phyloP scores from a whole-genome alignment of 257 asterid genomes.

The Capsicum baccatum region DNA sequence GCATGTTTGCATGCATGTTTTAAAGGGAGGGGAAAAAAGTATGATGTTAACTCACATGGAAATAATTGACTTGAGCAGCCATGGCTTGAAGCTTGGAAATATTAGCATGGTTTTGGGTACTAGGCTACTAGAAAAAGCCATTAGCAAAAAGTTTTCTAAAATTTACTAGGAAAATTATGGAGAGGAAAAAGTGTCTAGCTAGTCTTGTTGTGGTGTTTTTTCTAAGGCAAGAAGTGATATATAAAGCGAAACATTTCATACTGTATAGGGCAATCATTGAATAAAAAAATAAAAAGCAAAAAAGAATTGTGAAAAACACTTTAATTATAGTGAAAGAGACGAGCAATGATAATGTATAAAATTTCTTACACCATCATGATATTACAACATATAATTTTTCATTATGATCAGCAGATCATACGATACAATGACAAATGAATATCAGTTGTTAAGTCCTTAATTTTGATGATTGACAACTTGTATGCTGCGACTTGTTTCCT shows the following conservation, averaged over 20 bases:
- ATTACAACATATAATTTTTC: too few species aligned
- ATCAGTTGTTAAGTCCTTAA: too few species aligned
- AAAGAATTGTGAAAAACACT: too few species aligned
- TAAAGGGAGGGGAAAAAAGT: neutral
- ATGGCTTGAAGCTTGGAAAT: conserved; percentile 14
- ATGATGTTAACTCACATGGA: neutral
- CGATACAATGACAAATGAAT: too few species aligned
- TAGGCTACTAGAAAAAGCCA: conserved; percentile 2
- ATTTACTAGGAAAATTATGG: neutral
- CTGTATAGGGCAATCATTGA: neutral
- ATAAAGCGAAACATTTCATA: neutral
- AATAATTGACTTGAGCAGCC: neutral
- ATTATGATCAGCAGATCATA: too few species aligned
- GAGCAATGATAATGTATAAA: too few species aligned
- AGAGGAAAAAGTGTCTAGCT: too few species aligned
- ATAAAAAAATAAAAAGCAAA: too few species aligned
- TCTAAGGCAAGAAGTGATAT: neutral
- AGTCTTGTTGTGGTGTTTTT: neutral
- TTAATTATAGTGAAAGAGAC: too few species aligned
- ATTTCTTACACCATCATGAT: too few species aligned
- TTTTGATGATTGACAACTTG: too few species aligned
- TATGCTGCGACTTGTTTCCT: too few species aligned
- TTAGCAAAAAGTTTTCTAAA: neutral
- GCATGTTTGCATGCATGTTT: neutral
- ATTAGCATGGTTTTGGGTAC: conserved; percentile 3